These are phyloP conservation scores for Phytophthora pistaciae DNA, from an alignment of 352 stramenopile genomes.

Conservation along the genomic window DNA sequence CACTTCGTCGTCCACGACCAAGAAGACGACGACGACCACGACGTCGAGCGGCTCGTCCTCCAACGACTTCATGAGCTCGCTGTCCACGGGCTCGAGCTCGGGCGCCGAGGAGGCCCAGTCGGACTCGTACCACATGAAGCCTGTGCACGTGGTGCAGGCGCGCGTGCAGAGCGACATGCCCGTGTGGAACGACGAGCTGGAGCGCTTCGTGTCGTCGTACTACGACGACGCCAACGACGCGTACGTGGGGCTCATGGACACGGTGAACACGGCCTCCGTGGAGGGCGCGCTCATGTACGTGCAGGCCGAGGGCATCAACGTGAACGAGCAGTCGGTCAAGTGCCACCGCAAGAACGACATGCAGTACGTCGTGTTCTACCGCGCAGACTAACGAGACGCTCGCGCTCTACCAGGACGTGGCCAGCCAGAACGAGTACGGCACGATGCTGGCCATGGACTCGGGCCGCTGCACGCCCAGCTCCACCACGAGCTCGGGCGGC, in stretches of 20 bases:
- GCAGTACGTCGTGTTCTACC: slow-evolving; percentile 84
- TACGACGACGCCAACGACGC: slow-evolving; percentile 61
- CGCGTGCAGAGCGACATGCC: slow-evolving; percentile 78
- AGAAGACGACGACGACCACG: slow-evolving; percentile 14
- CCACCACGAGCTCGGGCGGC: slow-evolving; percentile 34
- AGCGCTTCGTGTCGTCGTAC: slow-evolving; percentile 71
- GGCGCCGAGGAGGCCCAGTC: slow-evolving; percentile 18
- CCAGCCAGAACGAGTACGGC: slow-evolving; percentile 69
- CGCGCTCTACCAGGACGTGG: slow-evolving; percentile 61
- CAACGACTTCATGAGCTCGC: slow-evolving; percentile 51
- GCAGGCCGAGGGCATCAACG: slow-evolving; percentile 89
- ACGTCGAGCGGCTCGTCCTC: slow-evolving; percentile 33
- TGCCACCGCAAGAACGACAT: slow-evolving; percentile 91
- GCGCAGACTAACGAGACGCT: slow-evolving; percentile 83
- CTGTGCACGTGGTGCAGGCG: slow-evolving; percentile 77
- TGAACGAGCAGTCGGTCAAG: too few species aligned
- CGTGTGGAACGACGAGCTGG: slow-evolving; percentile 54
- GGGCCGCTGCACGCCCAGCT: slow-evolving; percentile 64
- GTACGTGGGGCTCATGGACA: slow-evolving; percentile 78
- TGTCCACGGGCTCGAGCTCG: slow-evolving; percentile 30
- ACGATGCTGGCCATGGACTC: slow-evolving; percentile 74
- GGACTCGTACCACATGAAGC: slow-evolving; percentile 74
- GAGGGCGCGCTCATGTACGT: slow-evolving; percentile 91
- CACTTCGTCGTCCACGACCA: slow-evolving; percentile 20
- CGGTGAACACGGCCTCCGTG: slow-evolving; percentile 83